A percentile compares a stretch with the other conserved stretches of the same genome.
phyloP scores from a whole-genome alignment of 208 protist genomes.

The Acanthamoeba rhysodes region DNA sequence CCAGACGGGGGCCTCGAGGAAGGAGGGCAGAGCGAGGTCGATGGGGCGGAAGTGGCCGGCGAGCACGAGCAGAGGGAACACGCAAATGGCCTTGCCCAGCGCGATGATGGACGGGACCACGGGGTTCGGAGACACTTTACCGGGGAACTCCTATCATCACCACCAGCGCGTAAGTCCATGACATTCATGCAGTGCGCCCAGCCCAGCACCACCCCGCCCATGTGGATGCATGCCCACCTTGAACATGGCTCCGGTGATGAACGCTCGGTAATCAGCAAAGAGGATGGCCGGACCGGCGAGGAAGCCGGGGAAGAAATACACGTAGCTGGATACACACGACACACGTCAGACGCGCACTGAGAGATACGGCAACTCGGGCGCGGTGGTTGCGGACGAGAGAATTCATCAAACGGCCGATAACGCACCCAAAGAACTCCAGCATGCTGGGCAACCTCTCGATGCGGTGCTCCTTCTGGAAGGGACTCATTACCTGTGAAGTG shows the following conservation, averaged over 20 bases:
- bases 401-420: not conserved
- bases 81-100: slow-evolving; percentile 31
- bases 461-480: slow-evolving; percentile 62
- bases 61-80: slow-evolving; percentile 25
- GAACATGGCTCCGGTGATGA: slow-evolving; percentile 75
- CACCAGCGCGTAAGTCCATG: not conserved
- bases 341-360: no score
- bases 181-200: not conserved
- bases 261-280: slow-evolving; percentile 85
- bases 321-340: not conserved
- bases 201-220: not conserved
- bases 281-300: slow-evolving; percentile 87
- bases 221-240: not conserved
- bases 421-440: slow-evolving; percentile 86
- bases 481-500: slow-evolving; percentile 1
- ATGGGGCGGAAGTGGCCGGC: slow-evolving; percentile 33
- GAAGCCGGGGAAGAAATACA: slow-evolving; percentile 87
- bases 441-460: slow-evolving; percentile 83
- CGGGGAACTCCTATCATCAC: not conserved
- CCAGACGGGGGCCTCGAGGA: not conserved
- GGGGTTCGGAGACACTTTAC: not conserved
- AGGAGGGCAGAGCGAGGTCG: not conserved
- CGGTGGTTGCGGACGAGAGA: no score
- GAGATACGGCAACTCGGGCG: no score
- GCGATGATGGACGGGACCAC: slow-evolving; percentile 2